These are phyloP conservation scores for Hordeum vulgare DNA, from an alignment of 176 grass and related monocot genomes.

Conservation along the genomic window MorexV3_pseudomolecules_assembly NC_058524.1:69097268-69097767, in stretches of 20 bases:
- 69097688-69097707: conserved; percentile 91
- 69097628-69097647: conserved; percentile 96
- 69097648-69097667: conserved; percentile 84
- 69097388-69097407: conserved; percentile 93
- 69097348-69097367: background rate
- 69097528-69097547: conserved; percentile 69
- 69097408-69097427: conserved; percentile 65
- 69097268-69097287: background rate
- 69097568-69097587: conserved; percentile 85
- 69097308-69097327: background rate
- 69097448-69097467: conserved; percentile 79
- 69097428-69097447: conserved; percentile 80
- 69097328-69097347: background rate
- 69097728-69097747: conserved; percentile 54
- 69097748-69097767: background rate
- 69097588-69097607: conserved; percentile 80
- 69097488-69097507: background rate
- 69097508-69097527: conserved; percentile 48
- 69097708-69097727: conserved; percentile 83
- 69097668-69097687: conserved; percentile 73
- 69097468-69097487: conserved; percentile 87
- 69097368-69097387: conserved; percentile 72
- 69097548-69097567: conserved; percentile 75
- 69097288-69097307: background rate
- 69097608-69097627: conserved; percentile 79